Evolutionary conservation across 345 rosid species (phyloP), one percentile per base, ranked within the genome.

Genomic region (Raphanus raphanistrum): DNA sequence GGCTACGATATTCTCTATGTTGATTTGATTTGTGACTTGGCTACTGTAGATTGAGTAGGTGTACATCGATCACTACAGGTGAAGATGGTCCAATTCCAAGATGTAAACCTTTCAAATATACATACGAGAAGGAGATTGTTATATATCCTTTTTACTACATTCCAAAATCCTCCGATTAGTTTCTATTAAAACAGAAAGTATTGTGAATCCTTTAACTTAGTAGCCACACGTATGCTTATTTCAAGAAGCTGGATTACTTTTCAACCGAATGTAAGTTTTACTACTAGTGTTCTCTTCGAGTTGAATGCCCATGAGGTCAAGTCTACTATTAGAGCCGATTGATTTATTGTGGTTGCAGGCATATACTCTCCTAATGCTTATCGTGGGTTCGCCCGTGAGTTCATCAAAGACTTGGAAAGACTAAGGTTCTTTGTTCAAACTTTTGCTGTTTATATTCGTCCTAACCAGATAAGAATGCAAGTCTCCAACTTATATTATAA

Each of bases 21-120:
- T 60, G 16, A 48, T 32, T 33, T 31, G 50, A 43, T 28, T 15
- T 26, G 27, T 54, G 6, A 61, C 35, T 52, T 12, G 69, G 21
- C 63, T 43, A 15, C 57, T 81, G 76, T 78, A 94, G 98, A 77
- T 80, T 94, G 85, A 85, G 96, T 83, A 85, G 97, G 75, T 92
- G 98, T 82, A 89, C 97, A 67, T 84, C 90, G 0, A 92, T 94
- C 63, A 88, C 88, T 27, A 94, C 98, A 1, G 98, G 98, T 32
- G 98, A 94, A 81, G 98, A 94, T 73, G 97, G 98, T 69, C 98
- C 97, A 0, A 92, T 94, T 73, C 98, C 97, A 27, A 86, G 98
- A 80, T 90, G 97, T 91, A 94, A 94, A 84, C 98, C 98, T 68
- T 92, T 94, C 72, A 94, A 94, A 79, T 89, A 88, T 82, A 89